A percentile compares a stretch with the other conserved stretches of the same genome.
Evolutionary conservation across 1,139 yeast genomes (phyloP).

Genomic region (Taiozyma sp.): DNA sequence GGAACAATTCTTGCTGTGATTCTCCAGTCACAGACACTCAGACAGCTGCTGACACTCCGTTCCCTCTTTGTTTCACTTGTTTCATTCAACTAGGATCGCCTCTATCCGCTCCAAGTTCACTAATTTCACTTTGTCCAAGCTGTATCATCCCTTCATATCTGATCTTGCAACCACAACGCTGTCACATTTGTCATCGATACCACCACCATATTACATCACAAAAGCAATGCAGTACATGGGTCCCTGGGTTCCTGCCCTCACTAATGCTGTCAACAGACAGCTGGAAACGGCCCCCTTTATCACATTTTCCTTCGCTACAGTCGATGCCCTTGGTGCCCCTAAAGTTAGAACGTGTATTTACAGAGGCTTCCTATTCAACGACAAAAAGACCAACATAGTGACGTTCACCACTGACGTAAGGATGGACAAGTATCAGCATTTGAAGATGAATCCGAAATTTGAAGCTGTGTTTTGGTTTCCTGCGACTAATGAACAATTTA

Average conservation of each 20-base stretch:
- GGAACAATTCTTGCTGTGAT: not conserved
- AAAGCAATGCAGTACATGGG: constrained; percentile 49
- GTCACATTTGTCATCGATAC: not conserved
- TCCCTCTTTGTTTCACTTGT: too few relatives aligned
- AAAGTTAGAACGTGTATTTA: constrained; percentile 65
- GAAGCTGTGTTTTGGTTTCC: constrained; percentile 79
- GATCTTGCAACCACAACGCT: not conserved
- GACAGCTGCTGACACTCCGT: not conserved
- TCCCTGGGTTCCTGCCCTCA: constrained; percentile 65
- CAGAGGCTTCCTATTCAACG: constrained; percentile 73
- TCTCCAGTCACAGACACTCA: not conserved
- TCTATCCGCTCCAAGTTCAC: not conserved
- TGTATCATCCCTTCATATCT: not conserved
- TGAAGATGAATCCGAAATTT: constrained; percentile 45
- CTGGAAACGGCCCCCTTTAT: constrained; percentile 39
- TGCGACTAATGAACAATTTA: constrained; percentile 57
- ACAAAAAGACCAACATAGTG: constrained; percentile 61
- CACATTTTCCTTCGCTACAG: constrained; percentile 67
- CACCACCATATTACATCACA: not conserved
- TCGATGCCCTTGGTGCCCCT: constrained; percentile 46
- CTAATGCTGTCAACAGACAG: constrained; percentile 45
- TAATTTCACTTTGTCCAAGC: too few relatives aligned
- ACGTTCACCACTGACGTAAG: constrained; percentile 72
- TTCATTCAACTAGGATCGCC: not conserved
- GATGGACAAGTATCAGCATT: constrained; percentile 57